These are phyloP conservation scores for Pythium volutum DNA, from an alignment of 352 stramenopile genomes.

Conservation along the genomic window DNA sequence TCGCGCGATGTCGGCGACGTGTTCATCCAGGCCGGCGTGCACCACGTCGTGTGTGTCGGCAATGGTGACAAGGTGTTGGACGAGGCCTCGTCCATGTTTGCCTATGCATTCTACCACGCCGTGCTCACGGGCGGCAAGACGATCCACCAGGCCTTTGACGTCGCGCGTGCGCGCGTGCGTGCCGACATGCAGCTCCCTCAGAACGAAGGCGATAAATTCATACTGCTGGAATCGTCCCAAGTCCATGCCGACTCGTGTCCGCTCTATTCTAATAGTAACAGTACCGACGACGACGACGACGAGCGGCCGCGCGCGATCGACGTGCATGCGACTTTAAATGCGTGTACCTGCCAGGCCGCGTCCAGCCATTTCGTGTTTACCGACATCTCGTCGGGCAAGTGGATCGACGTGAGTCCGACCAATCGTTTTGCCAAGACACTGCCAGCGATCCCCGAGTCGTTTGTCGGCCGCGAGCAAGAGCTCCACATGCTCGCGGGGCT, in stretches of 20 bases:
- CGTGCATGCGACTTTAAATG: conserved; percentile 42
- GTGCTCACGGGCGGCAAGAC: conserved; percentile 61
- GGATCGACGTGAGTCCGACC: conserved; percentile 64
- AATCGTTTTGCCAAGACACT: conserved; percentile 74
- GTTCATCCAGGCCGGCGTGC: conserved; percentile 72
- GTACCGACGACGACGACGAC: conserved; percentile 15
- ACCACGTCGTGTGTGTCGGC: conserved; percentile 77
- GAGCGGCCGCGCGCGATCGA: conserved; percentile 39
- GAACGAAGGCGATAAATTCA: conserved; percentile 70
- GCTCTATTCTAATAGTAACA: too few relatives aligned
- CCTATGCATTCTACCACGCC: conserved; percentile 77
- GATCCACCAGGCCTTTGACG: conserved; percentile 72
- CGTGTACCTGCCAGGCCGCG: conserved; percentile 52
- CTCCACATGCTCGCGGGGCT: conserved; percentile 64
- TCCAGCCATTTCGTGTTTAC: conserved; percentile 62
- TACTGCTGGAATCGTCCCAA: conserved; percentile 67
- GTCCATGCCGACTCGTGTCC: conserved; percentile 54
- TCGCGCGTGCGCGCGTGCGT: conserved; percentile 63
- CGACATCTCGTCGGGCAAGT: conserved; percentile 71
- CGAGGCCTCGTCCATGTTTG: conserved; percentile 71
- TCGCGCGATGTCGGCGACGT: conserved; percentile 75
- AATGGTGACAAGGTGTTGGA: conserved; percentile 66
- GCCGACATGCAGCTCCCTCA: conserved; percentile 65
- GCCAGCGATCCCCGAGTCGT: conserved; percentile 57
- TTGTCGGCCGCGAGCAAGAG: conserved; percentile 73